Evolutionary conservation across 352 stramenopile species (phyloP).

Genomic region (Phytophthora agathidicida): DNA sequence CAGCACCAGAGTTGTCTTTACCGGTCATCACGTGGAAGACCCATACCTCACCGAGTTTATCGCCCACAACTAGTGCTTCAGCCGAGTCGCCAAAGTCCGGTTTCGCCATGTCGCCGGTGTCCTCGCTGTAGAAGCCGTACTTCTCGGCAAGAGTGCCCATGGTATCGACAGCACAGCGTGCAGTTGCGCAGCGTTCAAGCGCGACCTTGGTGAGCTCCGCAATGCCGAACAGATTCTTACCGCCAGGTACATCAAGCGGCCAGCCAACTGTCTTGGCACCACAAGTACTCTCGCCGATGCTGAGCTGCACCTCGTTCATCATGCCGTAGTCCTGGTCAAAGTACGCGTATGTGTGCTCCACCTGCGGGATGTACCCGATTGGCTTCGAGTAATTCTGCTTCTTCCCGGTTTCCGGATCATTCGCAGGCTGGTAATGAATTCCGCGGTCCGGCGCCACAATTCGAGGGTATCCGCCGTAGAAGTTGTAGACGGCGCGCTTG

Average conservation of each 20-base stretch:
- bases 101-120: constrained; percentile 67
- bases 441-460: constrained; percentile 77
- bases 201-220: constrained; percentile 91
- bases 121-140: constrained; percentile 95
- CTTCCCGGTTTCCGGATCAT: constrained; percentile 9
- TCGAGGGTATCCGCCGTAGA: constrained; percentile 74
- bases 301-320: constrained; percentile 95
- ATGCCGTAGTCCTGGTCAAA: constrained; percentile 95
- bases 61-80: constrained; percentile 88
- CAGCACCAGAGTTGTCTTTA: constrained; percentile 78
- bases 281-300: constrained; percentile 95
- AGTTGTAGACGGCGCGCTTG: constrained; percentile 69
- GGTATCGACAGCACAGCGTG: constrained; percentile 80
- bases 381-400: constrained; percentile 50
- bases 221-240: constrained; percentile 91
- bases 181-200: constrained; percentile 88
- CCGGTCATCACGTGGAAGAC: constrained; percentile 96
- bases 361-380: constrained; percentile 90
- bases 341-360: constrained; percentile 92
- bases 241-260: constrained; percentile 57
- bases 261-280: constrained; percentile 82
- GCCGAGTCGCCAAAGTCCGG: constrained; percentile 74
- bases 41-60: constrained; percentile 91
- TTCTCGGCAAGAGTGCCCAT: constrained; percentile 94
- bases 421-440: constrained; percentile 57